A percentile compares a stretch with the other conserved stretches of the same genome.
Conservation (phyloP, 2,329 filamentous ascomycete species). For the Trichoderma brevicompactum region DNA sequence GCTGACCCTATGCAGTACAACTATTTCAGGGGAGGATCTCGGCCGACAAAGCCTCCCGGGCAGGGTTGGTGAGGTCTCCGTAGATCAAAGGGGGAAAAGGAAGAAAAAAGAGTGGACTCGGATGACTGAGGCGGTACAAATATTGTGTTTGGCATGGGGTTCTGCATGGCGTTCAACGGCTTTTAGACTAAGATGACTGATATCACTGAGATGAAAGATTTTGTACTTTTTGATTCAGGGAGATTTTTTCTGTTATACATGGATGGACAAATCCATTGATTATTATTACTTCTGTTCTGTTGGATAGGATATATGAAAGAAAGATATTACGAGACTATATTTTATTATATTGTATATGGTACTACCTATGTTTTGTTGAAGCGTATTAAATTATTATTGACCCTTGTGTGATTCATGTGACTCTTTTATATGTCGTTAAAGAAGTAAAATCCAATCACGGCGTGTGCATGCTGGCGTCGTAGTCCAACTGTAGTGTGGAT, state of each 20-base stretch:
- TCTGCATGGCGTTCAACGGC: conserved; percentile 32
- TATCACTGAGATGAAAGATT: not conserved
- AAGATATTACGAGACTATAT: conserved; percentile 21
- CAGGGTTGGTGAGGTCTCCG: conserved; percentile 44
- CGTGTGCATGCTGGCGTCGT: too few species aligned
- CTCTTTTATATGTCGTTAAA: not conserved
- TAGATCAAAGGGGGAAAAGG: not conserved
- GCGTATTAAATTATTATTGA: not conserved
- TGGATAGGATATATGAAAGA: conserved; percentile 16
- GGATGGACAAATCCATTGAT: not conserved
- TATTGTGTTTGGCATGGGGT: conserved; percentile 22
- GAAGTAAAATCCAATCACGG: not conserved
- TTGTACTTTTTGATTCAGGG: not conserved
- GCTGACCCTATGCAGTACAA: conserved; percentile 58
- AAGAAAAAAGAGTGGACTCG: not conserved
- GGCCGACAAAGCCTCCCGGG: conserved; percentile 41
- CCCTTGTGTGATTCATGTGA: too few species aligned
- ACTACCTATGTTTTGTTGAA: not conserved
- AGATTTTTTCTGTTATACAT: conserved; percentile 10
- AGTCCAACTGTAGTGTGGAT: too few species aligned
- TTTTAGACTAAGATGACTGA: conserved; percentile 25
- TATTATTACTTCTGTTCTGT: not conserved
- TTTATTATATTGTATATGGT: not conserved
- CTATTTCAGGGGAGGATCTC: conserved; percentile 55
- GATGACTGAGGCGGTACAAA: conserved; percentile 11